phyloP scores from a whole-genome alignment of 2,329 filamentous ascomycete genomes.

The Colletotrichum sp. region DNA sequence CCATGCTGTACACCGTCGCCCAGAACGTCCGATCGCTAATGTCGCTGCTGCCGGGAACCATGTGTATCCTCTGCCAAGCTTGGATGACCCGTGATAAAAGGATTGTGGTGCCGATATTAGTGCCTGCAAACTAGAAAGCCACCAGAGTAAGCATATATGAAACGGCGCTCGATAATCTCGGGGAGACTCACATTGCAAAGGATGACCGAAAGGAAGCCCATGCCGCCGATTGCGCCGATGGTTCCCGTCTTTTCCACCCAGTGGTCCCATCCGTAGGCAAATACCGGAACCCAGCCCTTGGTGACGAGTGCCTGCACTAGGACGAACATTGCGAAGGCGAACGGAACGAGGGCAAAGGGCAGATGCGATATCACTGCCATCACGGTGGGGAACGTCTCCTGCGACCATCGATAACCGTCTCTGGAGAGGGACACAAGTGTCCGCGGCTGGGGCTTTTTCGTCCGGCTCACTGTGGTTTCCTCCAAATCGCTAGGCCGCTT shows the following conservation, averaged over 20 bases:
- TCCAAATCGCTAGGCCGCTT: constrained; percentile 3
- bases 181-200: constrained; percentile 68
- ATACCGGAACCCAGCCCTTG: constrained; percentile 76
- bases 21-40: constrained; percentile 73
- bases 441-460: constrained; percentile 24
- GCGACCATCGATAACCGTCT: constrained; percentile 60
- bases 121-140: constrained; percentile 68
- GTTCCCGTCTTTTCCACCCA: constrained; percentile 75
- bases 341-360: constrained; percentile 71
- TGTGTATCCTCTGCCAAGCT: constrained; percentile 67
- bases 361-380: constrained; percentile 69
- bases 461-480: not conserved
- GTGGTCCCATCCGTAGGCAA: constrained; percentile 75
- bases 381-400: constrained; percentile 74
- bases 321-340: constrained; percentile 77
- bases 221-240: constrained; percentile 71
- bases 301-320: constrained; percentile 75
- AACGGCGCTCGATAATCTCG: not conserved
- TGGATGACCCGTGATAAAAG: constrained; percentile 74
- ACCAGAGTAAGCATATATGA: not conserved
- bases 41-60: constrained; percentile 37
- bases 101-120: constrained; percentile 79
- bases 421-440: constrained; percentile 58
- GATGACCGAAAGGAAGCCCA: constrained; percentile 74
- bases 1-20: constrained; percentile 78